Base-by-base conservation (phyloP, 208 protist species). In the Angomonas ambiguus region DNA sequence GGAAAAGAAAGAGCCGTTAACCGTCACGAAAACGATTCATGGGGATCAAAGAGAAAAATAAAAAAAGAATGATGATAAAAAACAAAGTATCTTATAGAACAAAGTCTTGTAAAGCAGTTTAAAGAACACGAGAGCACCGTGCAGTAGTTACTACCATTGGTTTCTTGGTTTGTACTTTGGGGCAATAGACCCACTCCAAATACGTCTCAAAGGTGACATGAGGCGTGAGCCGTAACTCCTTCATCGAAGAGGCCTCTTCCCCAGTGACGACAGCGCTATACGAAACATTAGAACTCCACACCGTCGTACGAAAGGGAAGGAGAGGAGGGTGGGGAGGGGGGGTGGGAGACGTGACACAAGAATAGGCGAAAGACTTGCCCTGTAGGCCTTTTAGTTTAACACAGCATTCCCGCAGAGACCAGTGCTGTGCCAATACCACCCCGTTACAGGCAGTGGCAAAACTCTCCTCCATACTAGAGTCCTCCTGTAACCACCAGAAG, bases 321-420 rank as follows among this genome's bases (percentile, higher is more conserved):
- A 16, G 11, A 20, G 55, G 30, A 10, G 30, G 55, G 5, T 60
- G 25, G 16, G 25, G 72, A 53, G 10, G 55, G 49, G 24, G 41
- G 27, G 33, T 72, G 51, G 28, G 49, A 13, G 49, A 24, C 6
- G 38, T 38, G 18, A 82, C 31, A 32, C 73, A 81, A 13, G 33
- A 64, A 65, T 82, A 82, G 2, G 69, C 58, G 61, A 89, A 89
- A 22, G 67, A 45, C 18, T 79, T 76, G 5, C 63, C 60, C 16
- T 60, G 16, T 18, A 84, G 53, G 22, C 80, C 80, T 33, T 85
- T 57, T 20, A 90, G 80, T 61, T 90, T 90, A 11, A 90, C 72
- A 24, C 72, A 77, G 64, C 80, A 86, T 72, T 90, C 79, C 8
- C 83, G 77, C 33, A 82, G 59, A 22, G 57, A 66, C 80, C 83